Evolutionary conservation across 345 rosid species (phyloP).

Genomic region (Eutrema yunnanense): DNA sequence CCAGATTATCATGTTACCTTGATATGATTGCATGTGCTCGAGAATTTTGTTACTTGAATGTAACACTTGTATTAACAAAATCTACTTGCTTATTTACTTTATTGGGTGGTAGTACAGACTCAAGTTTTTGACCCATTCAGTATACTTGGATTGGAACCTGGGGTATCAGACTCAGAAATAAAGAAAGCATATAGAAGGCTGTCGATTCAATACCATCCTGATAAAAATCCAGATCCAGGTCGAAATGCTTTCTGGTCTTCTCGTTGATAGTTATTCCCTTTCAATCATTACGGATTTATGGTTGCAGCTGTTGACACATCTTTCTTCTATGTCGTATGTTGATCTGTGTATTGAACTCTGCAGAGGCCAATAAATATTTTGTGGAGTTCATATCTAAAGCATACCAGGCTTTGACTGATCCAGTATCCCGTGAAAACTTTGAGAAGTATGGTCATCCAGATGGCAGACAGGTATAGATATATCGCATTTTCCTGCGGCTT

Average conservation of each 20-base stretch:
- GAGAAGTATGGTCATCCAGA: conserved; percentile 99
- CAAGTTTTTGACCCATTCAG: conserved; percentile 86
- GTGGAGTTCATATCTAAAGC: conserved; percentile 95
- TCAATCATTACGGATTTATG: background rate
- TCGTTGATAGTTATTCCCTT: background rate
- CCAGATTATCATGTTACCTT: background rate
- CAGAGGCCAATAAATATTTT: conserved; percentile 84
- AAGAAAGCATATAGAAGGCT: conserved; percentile 91
- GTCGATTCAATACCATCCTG: conserved; percentile 92
- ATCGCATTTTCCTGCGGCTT: conserved; percentile 1
- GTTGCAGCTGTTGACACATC: conserved; percentile 2
- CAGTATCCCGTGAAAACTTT: conserved; percentile 87
- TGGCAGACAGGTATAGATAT: conserved; percentile 74
- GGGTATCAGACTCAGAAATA: conserved; percentile 82
- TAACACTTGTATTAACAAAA: conserved; percentile 1
- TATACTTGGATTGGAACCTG: conserved; percentile 80
- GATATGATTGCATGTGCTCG: background rate
- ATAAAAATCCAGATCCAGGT: conserved; percentile 99
- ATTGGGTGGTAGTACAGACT: conserved; percentile 37
- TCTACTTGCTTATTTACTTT: background rate
- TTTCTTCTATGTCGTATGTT: conserved; percentile 1
- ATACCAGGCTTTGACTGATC: conserved; percentile 94
- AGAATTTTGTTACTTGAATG: background rate
- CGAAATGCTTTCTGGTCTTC: conserved; percentile 25
- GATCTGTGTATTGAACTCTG: background rate